A percentile compares a stretch with the other conserved stretches of the same genome.
phyloP scores from a whole-genome alignment of 2,329 filamentous ascomycete species.

The Penicillium sclerotiorum region DNA sequence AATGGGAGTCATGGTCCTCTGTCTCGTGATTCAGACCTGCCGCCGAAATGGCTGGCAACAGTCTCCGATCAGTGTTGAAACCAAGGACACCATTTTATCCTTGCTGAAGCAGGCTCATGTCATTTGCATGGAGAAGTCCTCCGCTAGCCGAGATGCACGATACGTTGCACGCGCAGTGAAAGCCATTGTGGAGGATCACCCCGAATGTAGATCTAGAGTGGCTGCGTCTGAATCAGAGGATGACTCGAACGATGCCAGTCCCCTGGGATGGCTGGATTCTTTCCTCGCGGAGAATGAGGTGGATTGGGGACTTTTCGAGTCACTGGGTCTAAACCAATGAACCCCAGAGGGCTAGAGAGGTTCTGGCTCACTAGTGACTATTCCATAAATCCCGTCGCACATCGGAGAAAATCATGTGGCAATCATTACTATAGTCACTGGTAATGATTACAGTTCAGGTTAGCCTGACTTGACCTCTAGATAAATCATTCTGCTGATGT shows the following conservation, averaged over 20 bases:
- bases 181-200: conserved; percentile 7
- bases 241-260: neutral
- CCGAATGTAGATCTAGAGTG: neutral
- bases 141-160: conserved; percentile 21
- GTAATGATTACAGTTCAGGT: too few species aligned
- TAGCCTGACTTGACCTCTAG: too few species aligned
- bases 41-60: conserved; percentile 5
- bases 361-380: too few species aligned
- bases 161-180: conserved; percentile 21
- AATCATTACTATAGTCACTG: too few species aligned
- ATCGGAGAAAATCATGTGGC: too few species aligned
- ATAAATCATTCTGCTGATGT: neutral
- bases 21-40: conserved; percentile 21
- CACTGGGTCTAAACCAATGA: too few species aligned
- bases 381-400: too few species aligned
- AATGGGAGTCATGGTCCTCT: conserved; percentile 28
- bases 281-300: conserved; percentile 1
- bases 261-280: conserved; percentile 3
- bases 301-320: conserved; percentile 7
- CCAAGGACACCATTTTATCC: conserved; percentile 7
- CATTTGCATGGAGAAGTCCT: conserved; percentile 22
- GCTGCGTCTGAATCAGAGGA: neutral
- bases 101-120: conserved; percentile 17
- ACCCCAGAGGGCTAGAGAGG: too few species aligned
- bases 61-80: neutral